Conservation (phyloP, 345 rosid species). For the Raphanus raphanistrum region DNA sequence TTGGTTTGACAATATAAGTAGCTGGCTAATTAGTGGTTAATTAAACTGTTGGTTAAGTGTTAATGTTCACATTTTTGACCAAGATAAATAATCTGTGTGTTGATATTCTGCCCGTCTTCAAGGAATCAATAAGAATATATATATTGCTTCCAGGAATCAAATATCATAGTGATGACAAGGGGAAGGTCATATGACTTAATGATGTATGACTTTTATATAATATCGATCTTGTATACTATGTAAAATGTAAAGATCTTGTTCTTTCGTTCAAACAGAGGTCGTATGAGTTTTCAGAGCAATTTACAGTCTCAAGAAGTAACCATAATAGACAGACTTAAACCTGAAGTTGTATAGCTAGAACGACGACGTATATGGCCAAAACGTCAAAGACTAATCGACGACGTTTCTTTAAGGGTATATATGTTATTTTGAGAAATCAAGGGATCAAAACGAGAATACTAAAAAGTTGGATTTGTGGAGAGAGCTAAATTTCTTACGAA, state of each 20-base stretch:
- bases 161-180: no score
- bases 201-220: no score
- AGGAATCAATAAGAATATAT: no score
- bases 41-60: not conserved
- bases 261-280: no score
- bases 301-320: no score
- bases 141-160: no score
- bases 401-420: not conserved
- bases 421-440: not conserved
- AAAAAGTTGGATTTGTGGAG: not conserved
- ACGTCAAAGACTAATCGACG: not conserved
- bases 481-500: constrained; percentile 8
- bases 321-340: not conserved
- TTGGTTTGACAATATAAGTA: not conserved
- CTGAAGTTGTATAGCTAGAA: not conserved
- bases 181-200: no score
- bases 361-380: not conserved
- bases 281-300: no score
- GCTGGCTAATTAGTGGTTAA: not conserved
- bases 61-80: not conserved
- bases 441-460: constrained; percentile 5
- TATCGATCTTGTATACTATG: no score
- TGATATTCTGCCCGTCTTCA: no score
- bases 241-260: no score
- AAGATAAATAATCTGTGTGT: not conserved